Conservation (phyloP, 1,284 basidiomycete species). For the Apiotrichum domesticum region DNA sequence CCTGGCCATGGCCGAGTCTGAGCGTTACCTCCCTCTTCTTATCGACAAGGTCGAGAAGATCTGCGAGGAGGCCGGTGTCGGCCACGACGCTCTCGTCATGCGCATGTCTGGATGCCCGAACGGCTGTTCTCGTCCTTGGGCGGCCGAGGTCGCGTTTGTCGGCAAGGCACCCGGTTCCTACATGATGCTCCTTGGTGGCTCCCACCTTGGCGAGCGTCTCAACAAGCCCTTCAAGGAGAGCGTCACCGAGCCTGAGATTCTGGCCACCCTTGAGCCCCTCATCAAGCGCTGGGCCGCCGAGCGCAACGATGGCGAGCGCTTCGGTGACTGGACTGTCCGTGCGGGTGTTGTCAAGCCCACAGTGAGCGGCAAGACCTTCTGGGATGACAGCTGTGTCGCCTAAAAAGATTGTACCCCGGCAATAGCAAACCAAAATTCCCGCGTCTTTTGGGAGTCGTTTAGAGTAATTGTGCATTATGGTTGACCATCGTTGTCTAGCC, state of each 20-base stretch:
- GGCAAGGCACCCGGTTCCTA: conserved; percentile 94
- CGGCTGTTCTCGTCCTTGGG: conserved; percentile 85
- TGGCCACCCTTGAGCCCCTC: conserved; percentile 82
- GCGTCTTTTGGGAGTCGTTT: neutral
- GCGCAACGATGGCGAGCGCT: conserved; percentile 79
- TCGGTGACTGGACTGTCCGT: conserved; percentile 92
- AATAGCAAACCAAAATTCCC: neutral
- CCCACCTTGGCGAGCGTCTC: conserved; percentile 84
- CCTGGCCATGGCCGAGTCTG: conserved; percentile 91
- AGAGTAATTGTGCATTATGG: conserved; percentile 5
- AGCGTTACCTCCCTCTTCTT: conserved; percentile 89
- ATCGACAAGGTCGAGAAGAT: conserved; percentile 94
- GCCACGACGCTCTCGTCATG: conserved; percentile 93
- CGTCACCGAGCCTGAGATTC: conserved; percentile 88
- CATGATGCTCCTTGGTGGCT: conserved; percentile 92
- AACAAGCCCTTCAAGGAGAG: conserved; percentile 76
- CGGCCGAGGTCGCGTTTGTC: conserved; percentile 93
- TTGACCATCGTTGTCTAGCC: neutral
- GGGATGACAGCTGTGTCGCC: conserved; percentile 53
- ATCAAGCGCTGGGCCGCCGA: conserved; percentile 90
- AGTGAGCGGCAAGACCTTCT: conserved; percentile 71
- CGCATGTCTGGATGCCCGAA: conserved; percentile 97
- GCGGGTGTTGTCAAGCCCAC: conserved; percentile 77
- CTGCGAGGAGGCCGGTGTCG: conserved; percentile 84
- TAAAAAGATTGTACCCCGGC: neutral